phyloP scores from a whole-genome alignment of 2,329 filamentous ascomycete genomes.

The Sclerotinia borealis region DNA sequence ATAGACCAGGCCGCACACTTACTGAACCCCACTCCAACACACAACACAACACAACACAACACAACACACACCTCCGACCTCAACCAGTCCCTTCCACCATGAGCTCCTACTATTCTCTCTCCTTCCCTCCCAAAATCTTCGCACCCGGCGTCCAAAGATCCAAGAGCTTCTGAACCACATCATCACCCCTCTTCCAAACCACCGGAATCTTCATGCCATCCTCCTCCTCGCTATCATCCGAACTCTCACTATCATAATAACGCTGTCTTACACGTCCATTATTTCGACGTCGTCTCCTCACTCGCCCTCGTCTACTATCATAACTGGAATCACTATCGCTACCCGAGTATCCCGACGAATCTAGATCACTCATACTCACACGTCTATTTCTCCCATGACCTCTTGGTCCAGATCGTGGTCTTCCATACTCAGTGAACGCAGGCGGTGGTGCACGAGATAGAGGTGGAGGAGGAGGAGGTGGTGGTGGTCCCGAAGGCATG shows the following conservation, averaged over 20 bases:
- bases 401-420: not conserved
- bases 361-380: not conserved
- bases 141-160: constrained; percentile 18
- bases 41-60: too few species aligned
- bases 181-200: constrained; percentile 16
- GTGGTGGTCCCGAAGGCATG: not conserved
- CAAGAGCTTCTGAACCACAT: constrained; percentile 18
- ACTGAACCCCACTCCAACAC: not conserved
- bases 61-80: not conserved
- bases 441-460: not conserved
- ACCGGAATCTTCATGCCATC: constrained; percentile 16
- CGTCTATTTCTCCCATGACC: not conserved
- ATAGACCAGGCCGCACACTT: not conserved
- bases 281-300: constrained; percentile 3
- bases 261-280: not conserved
- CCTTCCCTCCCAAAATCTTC: not conserved
- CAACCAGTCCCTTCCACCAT: not conserved
- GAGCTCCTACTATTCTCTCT: not conserved
- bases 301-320: constrained; percentile 2
- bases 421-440: not conserved
- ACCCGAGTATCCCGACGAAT: not conserved
- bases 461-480: not conserved
- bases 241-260: not conserved
- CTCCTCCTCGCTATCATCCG: constrained; percentile 12
- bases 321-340: constrained; percentile 13